Percentiles rank a stretch among this genome's conserved stretches.
Evolutionary conservation across 257 asterid species (phyloP).

Genomic region (Sherardia arvensis): DNA sequence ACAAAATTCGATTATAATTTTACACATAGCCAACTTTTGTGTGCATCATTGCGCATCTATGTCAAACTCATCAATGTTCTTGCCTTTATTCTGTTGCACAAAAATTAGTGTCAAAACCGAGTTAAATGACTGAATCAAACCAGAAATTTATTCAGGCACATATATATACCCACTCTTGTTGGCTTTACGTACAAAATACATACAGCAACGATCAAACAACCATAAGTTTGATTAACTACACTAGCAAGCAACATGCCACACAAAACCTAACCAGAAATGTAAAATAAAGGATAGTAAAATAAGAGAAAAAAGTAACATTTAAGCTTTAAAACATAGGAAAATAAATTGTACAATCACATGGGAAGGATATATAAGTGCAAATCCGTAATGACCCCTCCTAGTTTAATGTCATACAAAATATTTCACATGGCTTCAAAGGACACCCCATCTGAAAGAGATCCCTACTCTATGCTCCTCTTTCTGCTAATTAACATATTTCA

Average conservation of each 20-base stretch:
- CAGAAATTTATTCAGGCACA: too few species aligned
- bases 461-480: constrained; percentile 10
- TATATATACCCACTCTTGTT: too few species aligned
- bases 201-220: too few species aligned
- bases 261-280: not conserved
- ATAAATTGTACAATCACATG: constrained; percentile 11
- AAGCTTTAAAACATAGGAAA: not conserved
- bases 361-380: constrained; percentile 7
- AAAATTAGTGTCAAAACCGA: not conserved
- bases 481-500: constrained; percentile 3
- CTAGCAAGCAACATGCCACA: too few species aligned
- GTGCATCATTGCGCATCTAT: not conserved
- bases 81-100: not conserved
- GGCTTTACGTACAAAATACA: too few species aligned
- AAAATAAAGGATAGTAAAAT: too few species aligned
- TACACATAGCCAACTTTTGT: not conserved
- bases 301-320: too few species aligned
- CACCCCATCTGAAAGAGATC: constrained; percentile 23
- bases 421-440: constrained; percentile 23
- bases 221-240: too few species aligned
- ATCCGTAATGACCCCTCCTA: not conserved
- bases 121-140: not conserved
- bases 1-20: too few species aligned
- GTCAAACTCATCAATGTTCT: not conserved
- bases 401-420: constrained; percentile 12